phyloP scores from a whole-genome alignment of 352 stramenopile genomes.

The Phytophthora vignae region DNA sequence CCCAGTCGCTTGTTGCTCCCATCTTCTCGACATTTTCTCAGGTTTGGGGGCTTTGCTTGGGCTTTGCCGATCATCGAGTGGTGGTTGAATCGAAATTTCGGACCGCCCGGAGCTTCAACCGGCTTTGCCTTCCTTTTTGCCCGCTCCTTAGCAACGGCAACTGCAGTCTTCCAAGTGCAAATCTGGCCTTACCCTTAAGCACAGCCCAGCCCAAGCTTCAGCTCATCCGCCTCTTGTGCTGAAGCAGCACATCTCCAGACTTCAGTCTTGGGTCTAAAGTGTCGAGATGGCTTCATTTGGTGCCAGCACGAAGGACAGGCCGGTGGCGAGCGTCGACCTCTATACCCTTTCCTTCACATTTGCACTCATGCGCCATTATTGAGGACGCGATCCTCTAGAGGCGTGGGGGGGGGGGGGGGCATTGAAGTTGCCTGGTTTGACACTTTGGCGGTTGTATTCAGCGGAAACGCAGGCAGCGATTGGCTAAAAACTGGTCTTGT shows the following conservation, averaged over 20 bases:
- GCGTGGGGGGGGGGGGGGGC: not conserved
- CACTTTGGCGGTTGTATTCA: constrained; percentile 13
- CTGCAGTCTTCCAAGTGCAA: not conserved
- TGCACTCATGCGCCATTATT: constrained; percentile 9
- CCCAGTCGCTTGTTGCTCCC: constrained; percentile 18
- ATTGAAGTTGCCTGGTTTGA: constrained; percentile 33
- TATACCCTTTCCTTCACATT: constrained; percentile 22
- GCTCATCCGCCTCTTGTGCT: constrained; percentile 18
- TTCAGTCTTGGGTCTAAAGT: constrained; percentile 6
- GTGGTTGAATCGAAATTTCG: constrained; percentile 30
- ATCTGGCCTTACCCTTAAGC: not conserved
- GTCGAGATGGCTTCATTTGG: not conserved
- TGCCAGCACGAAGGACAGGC: constrained; percentile 7
- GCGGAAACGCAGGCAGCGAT: constrained; percentile 13
- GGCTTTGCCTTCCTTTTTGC: constrained; percentile 2
- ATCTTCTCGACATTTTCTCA: constrained; percentile 21
- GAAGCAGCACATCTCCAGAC: constrained; percentile 32
- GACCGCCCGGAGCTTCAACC: constrained; percentile 24
- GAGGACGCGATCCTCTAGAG: constrained; percentile 5
- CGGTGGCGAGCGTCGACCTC: not conserved
- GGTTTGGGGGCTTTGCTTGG: constrained; percentile 5
- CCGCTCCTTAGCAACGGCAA: not conserved
- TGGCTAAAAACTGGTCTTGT: not conserved
- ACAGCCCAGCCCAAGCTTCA: not conserved
- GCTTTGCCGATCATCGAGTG: constrained; percentile 1